These are phyloP conservation scores for Hyphopichia buzzinii DNA, from an alignment of 1,139 yeast species.

Conservation along the genomic window DNA sequence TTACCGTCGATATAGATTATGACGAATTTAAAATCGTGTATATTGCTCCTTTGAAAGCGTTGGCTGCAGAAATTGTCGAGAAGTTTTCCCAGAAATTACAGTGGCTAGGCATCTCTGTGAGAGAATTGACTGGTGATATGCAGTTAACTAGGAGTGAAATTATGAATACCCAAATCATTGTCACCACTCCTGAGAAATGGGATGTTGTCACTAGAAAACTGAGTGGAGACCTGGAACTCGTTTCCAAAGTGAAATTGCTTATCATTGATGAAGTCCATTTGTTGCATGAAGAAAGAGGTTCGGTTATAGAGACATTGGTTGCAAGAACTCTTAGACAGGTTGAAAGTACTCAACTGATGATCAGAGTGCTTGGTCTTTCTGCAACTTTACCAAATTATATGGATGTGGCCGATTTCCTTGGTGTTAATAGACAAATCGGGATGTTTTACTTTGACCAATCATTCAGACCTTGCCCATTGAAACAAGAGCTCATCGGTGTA, in stretches of 20 bases:
- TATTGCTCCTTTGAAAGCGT: conserved; percentile 93
- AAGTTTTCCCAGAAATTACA: conserved; percentile 75
- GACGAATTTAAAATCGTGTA: conserved; percentile 88
- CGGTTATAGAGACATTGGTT: conserved; percentile 92
- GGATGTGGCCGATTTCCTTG: conserved; percentile 94
- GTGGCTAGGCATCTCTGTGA: conserved; percentile 82
- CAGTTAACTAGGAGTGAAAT: conserved; percentile 85
- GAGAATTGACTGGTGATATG: conserved; percentile 97
- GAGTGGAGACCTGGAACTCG: conserved; percentile 81
- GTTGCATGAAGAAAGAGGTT: conserved; percentile 96
- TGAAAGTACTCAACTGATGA: conserved; percentile 90
- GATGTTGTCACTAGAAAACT: conserved; percentile 95
- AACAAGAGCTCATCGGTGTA: conserved; percentile 86
- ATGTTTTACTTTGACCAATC: conserved; percentile 93
- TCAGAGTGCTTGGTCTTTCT: conserved; percentile 92
- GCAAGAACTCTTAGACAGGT: conserved; percentile 95
- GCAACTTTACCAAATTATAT: conserved; percentile 93
- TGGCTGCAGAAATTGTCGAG: conserved; percentile 96
- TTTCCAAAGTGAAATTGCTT: conserved; percentile 76
- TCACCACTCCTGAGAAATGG: conserved; percentile 99
- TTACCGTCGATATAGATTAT: conserved; percentile 63
- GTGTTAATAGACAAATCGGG: conserved; percentile 86
- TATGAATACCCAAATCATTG: conserved; percentile 81
- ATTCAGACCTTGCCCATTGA: conserved; percentile 90
- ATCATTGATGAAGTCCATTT: conserved; percentile 96